phyloP scores from a whole-genome alignment of 2,329 filamentous ascomycete species.

The Neocucurbitaria cava region DNA sequence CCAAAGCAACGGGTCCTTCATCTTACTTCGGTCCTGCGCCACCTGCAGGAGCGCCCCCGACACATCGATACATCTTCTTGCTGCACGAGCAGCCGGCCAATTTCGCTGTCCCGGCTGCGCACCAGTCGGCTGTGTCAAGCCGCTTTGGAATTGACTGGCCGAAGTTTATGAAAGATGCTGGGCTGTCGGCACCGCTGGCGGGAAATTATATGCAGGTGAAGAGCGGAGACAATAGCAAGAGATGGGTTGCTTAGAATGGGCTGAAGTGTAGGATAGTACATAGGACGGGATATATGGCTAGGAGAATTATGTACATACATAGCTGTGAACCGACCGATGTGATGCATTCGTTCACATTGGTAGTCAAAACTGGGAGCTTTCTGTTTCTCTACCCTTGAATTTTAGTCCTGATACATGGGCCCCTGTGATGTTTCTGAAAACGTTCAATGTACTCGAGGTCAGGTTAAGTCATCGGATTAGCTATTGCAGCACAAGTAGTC shows the following conservation, averaged over 20 bases:
- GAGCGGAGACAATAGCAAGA: conserved; percentile 31
- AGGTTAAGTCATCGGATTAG: not conserved
- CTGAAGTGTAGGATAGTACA: not conserved
- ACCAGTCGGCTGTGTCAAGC: conserved; percentile 25
- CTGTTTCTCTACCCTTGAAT: no score
- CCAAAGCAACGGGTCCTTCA: conserved; percentile 33
- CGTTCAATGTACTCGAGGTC: not conserved
- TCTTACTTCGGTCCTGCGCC: conserved; percentile 43
- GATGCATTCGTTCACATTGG: not conserved
- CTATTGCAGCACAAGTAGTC: not conserved
- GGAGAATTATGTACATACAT: not conserved
- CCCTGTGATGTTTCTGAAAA: no score
- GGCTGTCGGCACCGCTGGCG: conserved; percentile 24
- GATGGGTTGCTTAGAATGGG: conserved; percentile 5
- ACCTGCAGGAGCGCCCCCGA: conserved; percentile 34
- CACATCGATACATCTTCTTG: conserved; percentile 42
- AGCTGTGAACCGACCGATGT: not conserved
- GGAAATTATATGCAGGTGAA: conserved; percentile 35
- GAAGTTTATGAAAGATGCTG: conserved; percentile 31
- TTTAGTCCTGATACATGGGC: no score
- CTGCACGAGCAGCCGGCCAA: conserved; percentile 38
- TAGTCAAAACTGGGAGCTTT: no score
- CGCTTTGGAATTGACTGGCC: conserved; percentile 29
- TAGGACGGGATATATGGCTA: not conserved
- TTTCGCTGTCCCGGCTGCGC: conserved; percentile 30